A percentile compares a stretch with the other conserved stretches of the same genome.
Evolutionary conservation across 2,329 filamentous ascomycete genomes (phyloP).

Genomic region (Aspergillus udagawae): DNA sequence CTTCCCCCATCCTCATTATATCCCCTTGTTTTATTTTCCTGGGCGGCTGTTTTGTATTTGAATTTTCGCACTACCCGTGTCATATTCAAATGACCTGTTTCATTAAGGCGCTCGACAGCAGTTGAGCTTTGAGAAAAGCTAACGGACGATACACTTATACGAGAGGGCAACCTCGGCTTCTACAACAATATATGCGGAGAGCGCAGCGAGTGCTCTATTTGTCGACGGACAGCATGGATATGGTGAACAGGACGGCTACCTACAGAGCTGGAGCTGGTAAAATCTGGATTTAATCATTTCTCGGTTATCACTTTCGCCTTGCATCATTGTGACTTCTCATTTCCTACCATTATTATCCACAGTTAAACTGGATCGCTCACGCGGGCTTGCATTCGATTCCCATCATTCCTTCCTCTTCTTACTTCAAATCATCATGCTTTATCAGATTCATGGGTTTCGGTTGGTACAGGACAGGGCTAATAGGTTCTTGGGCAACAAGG

Average conservation of each 20-base stretch:
- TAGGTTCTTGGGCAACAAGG: not conserved
- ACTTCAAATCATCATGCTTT: not conserved
- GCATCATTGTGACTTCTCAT: not conserved
- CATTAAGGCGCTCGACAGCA: slow-evolving; percentile 9
- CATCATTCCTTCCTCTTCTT: not conserved
- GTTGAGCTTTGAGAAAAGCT: slow-evolving; percentile 7
- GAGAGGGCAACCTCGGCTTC: slow-evolving; percentile 19
- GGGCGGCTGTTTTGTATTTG: slow-evolving; percentile 10
- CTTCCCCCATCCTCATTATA: slow-evolving; percentile 14
- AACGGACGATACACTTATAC: slow-evolving; percentile 12
- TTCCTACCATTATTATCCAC: not conserved
- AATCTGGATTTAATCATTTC: not conserved
- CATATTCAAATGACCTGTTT: slow-evolving; percentile 12
- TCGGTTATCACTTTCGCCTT: not conserved
- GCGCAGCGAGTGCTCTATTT: not conserved
- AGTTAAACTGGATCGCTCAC: slow-evolving; percentile 13
- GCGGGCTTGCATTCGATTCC: slow-evolving; percentile 11
- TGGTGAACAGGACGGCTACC: not conserved
- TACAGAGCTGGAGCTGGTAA: not conserved
- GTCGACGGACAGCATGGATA: not conserved
- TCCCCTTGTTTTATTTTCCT: slow-evolving; percentile 8
- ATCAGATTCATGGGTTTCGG: not conserved
- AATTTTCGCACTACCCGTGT: slow-evolving; percentile 11
- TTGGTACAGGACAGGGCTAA: not conserved
- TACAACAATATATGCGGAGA: not conserved